Evolutionary conservation across 306 rosid species (phyloP).

Genomic region (Dicorynia guianensis): DNA sequence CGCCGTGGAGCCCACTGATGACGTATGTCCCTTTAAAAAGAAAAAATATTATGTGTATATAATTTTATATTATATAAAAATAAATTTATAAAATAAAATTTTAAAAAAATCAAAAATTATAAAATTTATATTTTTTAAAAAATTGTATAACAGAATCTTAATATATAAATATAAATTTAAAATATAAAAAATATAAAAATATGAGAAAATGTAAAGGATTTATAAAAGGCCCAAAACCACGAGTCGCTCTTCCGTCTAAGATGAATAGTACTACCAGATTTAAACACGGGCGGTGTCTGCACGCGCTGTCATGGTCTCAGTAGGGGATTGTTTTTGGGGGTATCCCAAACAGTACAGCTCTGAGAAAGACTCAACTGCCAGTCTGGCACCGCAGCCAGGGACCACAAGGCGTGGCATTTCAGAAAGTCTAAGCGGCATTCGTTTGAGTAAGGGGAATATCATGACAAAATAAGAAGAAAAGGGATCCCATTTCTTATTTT

Average conservation of each 20-base stretch:
- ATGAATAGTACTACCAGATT: background rate
- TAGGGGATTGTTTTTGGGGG: background rate
- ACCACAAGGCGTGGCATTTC: slow-evolving; percentile 48
- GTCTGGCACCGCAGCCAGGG: slow-evolving; percentile 45
- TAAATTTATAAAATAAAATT: no score
- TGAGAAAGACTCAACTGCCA: slow-evolving; percentile 31
- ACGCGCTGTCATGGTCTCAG: background rate
- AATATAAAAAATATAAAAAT: no score
- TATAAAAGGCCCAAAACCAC: background rate
- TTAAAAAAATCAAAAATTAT: no score
- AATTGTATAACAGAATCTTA: no score
- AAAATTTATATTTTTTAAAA: no score
- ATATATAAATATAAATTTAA: no score
- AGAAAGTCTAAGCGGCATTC: background rate
- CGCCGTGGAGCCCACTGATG: slow-evolving; percentile 11
- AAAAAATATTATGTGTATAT: no score
- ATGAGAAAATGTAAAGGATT: no score
- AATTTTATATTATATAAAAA: no score
- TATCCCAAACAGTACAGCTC: background rate
- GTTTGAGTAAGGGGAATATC: background rate
- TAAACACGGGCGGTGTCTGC: background rate
- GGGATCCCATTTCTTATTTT: no score
- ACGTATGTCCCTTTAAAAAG: no score
- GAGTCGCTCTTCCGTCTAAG: background rate
- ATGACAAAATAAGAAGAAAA: background rate